phyloP scores from a whole-genome alignment of 2,329 filamentous ascomycete genomes.

The Aspergillus neoniger region DNA sequence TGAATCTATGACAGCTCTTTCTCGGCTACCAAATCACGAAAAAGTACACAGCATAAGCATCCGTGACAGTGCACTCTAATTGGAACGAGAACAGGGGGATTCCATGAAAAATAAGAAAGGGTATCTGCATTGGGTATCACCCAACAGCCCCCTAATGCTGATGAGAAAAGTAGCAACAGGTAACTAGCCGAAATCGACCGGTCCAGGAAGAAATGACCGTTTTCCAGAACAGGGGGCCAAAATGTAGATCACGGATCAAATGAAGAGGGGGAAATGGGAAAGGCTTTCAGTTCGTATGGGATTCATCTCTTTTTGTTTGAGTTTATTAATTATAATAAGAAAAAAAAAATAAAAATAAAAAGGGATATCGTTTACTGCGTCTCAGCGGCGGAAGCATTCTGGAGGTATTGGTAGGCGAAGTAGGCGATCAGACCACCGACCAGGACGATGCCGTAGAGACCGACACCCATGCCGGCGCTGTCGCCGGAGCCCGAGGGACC shows the following conservation, averaged over 20 bases:
- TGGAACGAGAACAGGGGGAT: background rate
- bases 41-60: background rate
- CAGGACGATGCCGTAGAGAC: constrained; percentile 78
- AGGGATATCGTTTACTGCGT: constrained; percentile 23
- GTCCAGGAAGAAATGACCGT: background rate
- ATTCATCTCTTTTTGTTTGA: background rate
- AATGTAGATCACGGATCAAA: too few species aligned
- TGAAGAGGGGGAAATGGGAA: background rate
- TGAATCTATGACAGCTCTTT: background rate
- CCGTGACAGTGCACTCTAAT: background rate
- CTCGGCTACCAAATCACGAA: background rate
- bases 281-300: constrained; percentile 6
- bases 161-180: background rate
- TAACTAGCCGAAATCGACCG: background rate
- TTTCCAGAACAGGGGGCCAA: too few species aligned
- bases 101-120: background rate
- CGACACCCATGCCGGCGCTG: constrained; percentile 64
- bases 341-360: background rate
- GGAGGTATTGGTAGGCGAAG: constrained; percentile 81
- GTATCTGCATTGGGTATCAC: constrained; percentile 7
- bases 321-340: background rate
- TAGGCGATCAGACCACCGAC: constrained; percentile 76
- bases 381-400: constrained; percentile 45
- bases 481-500: constrained; percentile 32
- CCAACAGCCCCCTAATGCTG: constrained; percentile 14